These are phyloP conservation scores for Herpetospermum pedunculosum DNA, from an alignment of 306 rosid species.

Conservation along the genomic window DNA sequence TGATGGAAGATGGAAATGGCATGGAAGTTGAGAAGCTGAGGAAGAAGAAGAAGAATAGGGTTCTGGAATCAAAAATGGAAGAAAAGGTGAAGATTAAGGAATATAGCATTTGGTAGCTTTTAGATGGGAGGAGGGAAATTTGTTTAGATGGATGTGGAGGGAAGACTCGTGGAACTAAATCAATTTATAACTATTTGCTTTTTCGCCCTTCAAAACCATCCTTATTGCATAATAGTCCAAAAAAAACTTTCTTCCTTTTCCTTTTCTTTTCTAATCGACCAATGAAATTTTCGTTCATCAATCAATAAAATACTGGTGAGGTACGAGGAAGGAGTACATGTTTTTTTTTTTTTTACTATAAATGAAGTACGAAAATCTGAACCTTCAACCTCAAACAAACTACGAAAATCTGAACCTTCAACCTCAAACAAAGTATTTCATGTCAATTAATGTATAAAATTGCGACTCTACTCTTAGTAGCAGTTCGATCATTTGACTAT, in stretches of 20 bases:
- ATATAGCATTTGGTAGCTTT: constrained; percentile 16
- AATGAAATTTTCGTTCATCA: too few species aligned
- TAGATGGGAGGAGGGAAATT: constrained; percentile 83
- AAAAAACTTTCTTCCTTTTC: background rate
- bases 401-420: too few species aligned
- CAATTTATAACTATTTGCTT: background rate
- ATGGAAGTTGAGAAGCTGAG: background rate
- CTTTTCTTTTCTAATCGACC: too few species aligned
- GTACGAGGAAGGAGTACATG: too few species aligned
- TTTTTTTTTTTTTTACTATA: too few species aligned
- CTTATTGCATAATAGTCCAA: background rate
- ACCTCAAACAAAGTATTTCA: too few species aligned
- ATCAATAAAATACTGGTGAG: too few species aligned
- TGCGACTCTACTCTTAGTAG: too few species aligned
- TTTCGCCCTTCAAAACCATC: background rate
- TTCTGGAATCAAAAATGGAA: constrained; percentile 6
- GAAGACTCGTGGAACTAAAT: constrained; percentile 36
- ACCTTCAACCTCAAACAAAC: too few species aligned
- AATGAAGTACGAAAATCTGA: too few species aligned
- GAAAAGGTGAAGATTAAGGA: background rate
- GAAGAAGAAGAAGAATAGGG: background rate
- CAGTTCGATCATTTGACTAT: too few species aligned
- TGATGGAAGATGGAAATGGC: background rate
- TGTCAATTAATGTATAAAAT: too few species aligned
- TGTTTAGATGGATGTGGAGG: constrained; percentile 99